phyloP scores from a whole-genome alignment of 164 flowering plant species.

The Berberis vulgaris region DNA sequence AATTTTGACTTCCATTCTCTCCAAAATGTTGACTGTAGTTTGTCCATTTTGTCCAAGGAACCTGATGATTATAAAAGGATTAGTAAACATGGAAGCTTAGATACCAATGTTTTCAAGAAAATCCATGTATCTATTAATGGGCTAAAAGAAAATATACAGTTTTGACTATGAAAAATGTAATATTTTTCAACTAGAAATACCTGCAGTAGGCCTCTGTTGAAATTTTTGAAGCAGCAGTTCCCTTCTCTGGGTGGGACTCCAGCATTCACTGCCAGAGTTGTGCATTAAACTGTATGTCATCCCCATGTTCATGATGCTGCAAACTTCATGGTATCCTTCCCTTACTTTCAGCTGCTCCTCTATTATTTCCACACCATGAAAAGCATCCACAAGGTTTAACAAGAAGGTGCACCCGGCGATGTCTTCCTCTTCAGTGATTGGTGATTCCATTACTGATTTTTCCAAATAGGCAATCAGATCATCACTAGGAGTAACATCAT shows the following conservation, averaged over 20 bases:
- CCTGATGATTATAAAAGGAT: slow-evolving; percentile 22
- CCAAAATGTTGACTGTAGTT: slow-evolving; percentile 81
- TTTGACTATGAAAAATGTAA: background rate
- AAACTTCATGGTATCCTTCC: slow-evolving; percentile 53
- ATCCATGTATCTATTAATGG: background rate
- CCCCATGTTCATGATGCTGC: slow-evolving; percentile 80
- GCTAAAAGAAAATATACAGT: background rate
- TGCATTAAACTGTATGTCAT: slow-evolving; percentile 73
- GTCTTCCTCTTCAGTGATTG: slow-evolving; percentile 68
- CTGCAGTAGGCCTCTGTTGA: slow-evolving; percentile 47
- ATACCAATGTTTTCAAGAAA: background rate
- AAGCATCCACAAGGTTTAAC: slow-evolving; percentile 82
- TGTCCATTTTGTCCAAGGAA: slow-evolving; percentile 38
- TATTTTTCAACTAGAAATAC: slow-evolving; percentile 37
- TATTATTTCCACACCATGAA: slow-evolving; percentile 74
- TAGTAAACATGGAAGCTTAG: background rate
- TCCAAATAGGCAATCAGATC: slow-evolving; percentile 65
- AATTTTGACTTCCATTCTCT: slow-evolving; percentile 85
- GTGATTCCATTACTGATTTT: slow-evolving; percentile 60
- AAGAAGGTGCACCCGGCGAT: slow-evolving; percentile 61
- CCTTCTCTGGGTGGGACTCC: slow-evolving; percentile 59
- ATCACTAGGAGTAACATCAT: slow-evolving; percentile 75
- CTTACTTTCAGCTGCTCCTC: slow-evolving; percentile 71
- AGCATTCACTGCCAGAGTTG: slow-evolving; percentile 48
- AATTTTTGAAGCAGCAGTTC: slow-evolving; percentile 51